A percentile compares a stretch with the other conserved stretches of the same genome.
These are phyloP conservation scores for Ulota crispa DNA, from an alignment of 225 moss, liverwort and hornwort genomes.

Conservation along the genomic window DNA sequence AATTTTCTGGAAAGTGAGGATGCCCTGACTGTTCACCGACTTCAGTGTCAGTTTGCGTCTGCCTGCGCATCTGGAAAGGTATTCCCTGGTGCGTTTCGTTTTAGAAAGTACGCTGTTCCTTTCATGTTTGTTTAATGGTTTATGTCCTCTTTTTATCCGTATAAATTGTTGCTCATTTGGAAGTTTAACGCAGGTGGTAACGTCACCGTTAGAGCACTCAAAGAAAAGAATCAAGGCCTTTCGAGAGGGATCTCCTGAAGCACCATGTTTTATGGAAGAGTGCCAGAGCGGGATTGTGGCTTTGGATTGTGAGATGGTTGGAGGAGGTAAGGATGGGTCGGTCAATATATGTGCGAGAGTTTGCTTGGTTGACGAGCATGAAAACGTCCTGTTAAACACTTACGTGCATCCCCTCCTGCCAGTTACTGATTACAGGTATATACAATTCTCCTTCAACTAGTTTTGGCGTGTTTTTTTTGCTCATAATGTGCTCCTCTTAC, in stretches of 20 bases:
- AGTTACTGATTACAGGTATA: conserved; percentile 63
- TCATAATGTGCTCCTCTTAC: not conserved
- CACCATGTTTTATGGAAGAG: conserved; percentile 16
- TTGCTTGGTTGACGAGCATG: conserved; percentile 67
- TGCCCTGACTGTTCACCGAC: conserved; percentile 37
- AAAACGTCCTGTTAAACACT: conserved; percentile 61
- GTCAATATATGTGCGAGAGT: conserved; percentile 63
- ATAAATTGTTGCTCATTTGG: conserved; percentile 7
- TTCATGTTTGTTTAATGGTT: not conserved
- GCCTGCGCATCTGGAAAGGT: conserved; percentile 49
- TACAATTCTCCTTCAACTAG: conserved; percentile 2
- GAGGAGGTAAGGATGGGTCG: conserved; percentile 60
- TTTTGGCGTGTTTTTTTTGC: too few species aligned
- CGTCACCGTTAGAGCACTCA: conserved; percentile 24
- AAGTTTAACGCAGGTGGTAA: conserved; percentile 37
- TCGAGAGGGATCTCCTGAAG: conserved; percentile 22
- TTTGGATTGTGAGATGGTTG: conserved; percentile 77
- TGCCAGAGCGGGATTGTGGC: conserved; percentile 37
- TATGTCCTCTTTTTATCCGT: not conserved
- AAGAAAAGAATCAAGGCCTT: conserved; percentile 19
- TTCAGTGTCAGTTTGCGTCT: conserved; percentile 48
- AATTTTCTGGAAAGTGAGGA: conserved; percentile 49
- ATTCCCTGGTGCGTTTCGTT: not conserved
- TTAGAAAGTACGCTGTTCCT: not conserved
- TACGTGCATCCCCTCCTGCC: conserved; percentile 52